A percentile compares a stretch with the other conserved stretches of the same genome.
Conservation (phyloP, 257 asterid species). For the Lithospermum erythrorhizon region DNA sequence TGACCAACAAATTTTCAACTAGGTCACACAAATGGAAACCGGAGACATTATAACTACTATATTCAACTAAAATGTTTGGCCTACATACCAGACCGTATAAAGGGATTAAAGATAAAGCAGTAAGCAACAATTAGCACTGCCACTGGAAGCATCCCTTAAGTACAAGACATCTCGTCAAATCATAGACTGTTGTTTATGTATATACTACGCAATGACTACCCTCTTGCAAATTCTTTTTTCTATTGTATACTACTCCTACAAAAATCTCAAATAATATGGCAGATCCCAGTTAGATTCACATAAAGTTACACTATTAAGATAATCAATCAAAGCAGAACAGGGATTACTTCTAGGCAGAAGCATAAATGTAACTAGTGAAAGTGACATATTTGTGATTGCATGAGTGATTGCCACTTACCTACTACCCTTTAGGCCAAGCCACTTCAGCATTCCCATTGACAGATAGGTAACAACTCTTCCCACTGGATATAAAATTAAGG, state of each 20-base stretch:
- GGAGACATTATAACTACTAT: no score
- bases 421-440: constrained; percentile 89
- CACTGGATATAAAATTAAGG: constrained; percentile 79
- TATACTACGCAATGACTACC: not conserved
- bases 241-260: not conserved
- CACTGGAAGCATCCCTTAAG: no score
- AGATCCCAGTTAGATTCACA: not conserved
- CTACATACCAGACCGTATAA: no score
- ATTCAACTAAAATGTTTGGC: no score
- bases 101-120: no score
- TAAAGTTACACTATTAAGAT: no score
- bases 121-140: no score
- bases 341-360: no score
- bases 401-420: constrained; percentile 31
- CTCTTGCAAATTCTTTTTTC: not conserved
- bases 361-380: not conserved
- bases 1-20: no score
- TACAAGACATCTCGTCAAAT: not conserved
- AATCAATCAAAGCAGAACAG: no score
- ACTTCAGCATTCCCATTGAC: constrained; percentile 96
- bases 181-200: no score
- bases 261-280: not conserved
- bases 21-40: no score
- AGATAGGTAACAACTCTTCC: constrained; percentile 94
- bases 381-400: not conserved